phyloP scores from a whole-genome alignment of 164 flowering plant genomes.

The Annona squamosa region DNA sequence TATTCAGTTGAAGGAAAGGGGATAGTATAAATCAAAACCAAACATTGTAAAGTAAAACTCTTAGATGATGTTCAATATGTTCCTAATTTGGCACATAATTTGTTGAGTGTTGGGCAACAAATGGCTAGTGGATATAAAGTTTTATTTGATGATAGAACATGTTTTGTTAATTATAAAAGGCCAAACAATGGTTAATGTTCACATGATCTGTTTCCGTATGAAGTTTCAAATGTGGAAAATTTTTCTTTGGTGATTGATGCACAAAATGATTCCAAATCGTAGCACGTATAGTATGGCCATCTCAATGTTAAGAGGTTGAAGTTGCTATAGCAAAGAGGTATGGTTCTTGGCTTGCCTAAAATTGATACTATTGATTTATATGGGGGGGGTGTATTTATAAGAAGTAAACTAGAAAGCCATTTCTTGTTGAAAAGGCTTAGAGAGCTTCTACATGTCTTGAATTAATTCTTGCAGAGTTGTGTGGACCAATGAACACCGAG shows the following conservation, averaged over 20 bases:
- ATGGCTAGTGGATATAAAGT: background rate
- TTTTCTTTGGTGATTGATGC: background rate
- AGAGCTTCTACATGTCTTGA: background rate
- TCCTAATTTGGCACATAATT: background rate
- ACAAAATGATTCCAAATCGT: background rate
- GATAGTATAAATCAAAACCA: background rate
- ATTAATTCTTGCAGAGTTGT: background rate
- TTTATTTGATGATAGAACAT: background rate
- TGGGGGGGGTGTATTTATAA: background rate
- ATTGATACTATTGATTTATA: background rate
- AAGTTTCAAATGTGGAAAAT: background rate
- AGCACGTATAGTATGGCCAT: background rate
- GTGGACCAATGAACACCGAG: background rate
- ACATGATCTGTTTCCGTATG: background rate
- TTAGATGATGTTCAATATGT: background rate
- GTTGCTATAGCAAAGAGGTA: background rate
- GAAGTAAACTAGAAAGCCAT: background rate
- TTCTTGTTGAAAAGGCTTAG: background rate
- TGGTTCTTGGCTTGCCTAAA: background rate
- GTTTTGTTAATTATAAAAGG: background rate
- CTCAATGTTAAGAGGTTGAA: background rate
- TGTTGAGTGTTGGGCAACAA: background rate
- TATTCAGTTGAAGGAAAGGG: background rate
- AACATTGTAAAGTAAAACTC: no score
- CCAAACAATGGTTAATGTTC: background rate